Evolutionary conservation across 1,139 yeast genomes (phyloP).

Genomic region (Sugiyamaella neomexicana): DNA sequence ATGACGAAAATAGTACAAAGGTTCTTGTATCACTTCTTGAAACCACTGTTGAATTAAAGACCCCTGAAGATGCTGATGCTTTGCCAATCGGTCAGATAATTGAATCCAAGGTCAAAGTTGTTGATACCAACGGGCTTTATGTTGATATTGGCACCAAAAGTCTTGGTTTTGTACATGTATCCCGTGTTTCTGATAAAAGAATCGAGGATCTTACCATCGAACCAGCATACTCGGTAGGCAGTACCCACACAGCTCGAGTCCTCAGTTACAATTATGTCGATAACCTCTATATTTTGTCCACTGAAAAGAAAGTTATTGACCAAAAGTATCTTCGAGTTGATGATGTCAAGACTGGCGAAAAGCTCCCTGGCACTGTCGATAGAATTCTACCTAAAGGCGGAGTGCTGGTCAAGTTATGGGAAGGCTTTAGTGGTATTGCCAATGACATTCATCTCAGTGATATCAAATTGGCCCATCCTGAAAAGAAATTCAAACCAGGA

Average conservation of each 20-base stretch:
- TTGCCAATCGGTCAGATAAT: conserved; percentile 77
- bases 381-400: conserved; percentile 72
- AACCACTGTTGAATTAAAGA: conserved; percentile 45
- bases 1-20: conserved; percentile 55
- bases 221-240: conserved; percentile 53
- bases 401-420: conserved; percentile 62
- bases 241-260: conserved; percentile 75
- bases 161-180: conserved; percentile 50
- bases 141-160: conserved; percentile 43
- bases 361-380: conserved; percentile 50
- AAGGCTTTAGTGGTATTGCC: conserved; percentile 71
- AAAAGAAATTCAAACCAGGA: conserved; percentile 85
- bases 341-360: conserved; percentile 77
- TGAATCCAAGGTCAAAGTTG: conserved; percentile 54
- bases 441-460: conserved; percentile 81
- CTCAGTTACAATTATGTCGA: conserved; percentile 69
- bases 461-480: conserved; percentile 81
- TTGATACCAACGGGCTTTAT: conserved; percentile 43
- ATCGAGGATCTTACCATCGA: conserved; percentile 44
- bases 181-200: conserved; percentile 61
- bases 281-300: conserved; percentile 62
- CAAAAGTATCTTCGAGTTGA: conserved; percentile 63
- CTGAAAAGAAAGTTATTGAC: conserved; percentile 63
- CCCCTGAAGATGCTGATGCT: conserved; percentile 54
- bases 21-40: conserved; percentile 66